These are phyloP conservation scores for Bonia amplexicaulis DNA, from an alignment of 176 grass and related monocot genomes.

Conservation along the genomic window DNA sequence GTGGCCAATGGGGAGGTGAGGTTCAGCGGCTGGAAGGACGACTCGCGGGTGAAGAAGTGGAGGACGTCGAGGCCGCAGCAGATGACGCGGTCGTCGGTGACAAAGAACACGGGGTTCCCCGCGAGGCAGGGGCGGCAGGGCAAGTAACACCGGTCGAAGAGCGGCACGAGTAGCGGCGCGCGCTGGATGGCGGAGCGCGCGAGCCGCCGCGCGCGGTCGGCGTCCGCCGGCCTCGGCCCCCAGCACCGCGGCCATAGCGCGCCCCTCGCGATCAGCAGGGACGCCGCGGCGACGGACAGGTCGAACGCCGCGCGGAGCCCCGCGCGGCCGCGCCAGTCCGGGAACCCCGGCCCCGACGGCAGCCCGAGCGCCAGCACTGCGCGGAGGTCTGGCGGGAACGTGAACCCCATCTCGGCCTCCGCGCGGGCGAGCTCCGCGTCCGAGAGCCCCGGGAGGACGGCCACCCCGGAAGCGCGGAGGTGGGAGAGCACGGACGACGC, in stretches of 20 bases:
- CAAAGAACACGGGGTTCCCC: slow-evolving; percentile 90
- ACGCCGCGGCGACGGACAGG: slow-evolving; percentile 53
- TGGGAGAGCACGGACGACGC: slow-evolving; percentile 49
- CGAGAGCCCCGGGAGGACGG: slow-evolving; percentile 50
- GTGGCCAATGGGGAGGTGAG: neutral
- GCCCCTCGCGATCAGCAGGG: slow-evolving; percentile 51
- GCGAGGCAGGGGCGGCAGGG: slow-evolving; percentile 77
- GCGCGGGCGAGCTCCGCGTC: slow-evolving; percentile 63
- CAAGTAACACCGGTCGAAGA: slow-evolving; percentile 89
- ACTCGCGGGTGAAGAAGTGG: slow-evolving; percentile 75
- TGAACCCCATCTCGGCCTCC: slow-evolving; percentile 75
- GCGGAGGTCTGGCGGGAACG: slow-evolving; percentile 89
- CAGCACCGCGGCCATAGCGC: slow-evolving; percentile 81
- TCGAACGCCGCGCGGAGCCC: slow-evolving; percentile 44
- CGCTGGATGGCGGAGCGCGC: slow-evolving; percentile 69
- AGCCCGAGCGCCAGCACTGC: slow-evolving; percentile 68
- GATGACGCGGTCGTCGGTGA: slow-evolving; percentile 79
- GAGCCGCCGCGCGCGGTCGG: slow-evolving; percentile 49
- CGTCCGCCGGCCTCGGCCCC: slow-evolving; percentile 56
- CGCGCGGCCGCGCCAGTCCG: slow-evolving; percentile 57
- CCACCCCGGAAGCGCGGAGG: slow-evolving; percentile 52
- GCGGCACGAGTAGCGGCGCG: slow-evolving; percentile 63
- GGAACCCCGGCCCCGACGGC: slow-evolving; percentile 63
- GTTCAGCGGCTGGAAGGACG: slow-evolving; percentile 44
- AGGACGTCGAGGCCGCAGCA: slow-evolving; percentile 86